A percentile compares a stretch with the other conserved stretches of the same genome.
phyloP scores from a whole-genome alignment of 306 rosid species.

The Sesbania bispinosa region DNA sequence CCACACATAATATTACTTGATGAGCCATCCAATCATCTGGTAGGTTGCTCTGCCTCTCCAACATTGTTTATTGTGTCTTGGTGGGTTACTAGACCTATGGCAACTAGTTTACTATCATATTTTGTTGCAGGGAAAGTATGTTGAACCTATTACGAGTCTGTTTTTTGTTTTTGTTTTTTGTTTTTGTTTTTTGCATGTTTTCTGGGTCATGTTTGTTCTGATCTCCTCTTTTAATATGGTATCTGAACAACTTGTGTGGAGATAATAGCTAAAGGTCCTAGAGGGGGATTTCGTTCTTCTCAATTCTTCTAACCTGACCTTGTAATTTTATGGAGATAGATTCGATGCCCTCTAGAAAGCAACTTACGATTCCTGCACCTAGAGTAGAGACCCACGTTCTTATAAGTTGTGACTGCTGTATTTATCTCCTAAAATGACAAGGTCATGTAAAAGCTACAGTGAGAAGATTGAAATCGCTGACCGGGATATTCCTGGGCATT shows the following conservation, averaged over 20 bases:
- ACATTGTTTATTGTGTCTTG: neutral
- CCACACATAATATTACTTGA: slow-evolving; percentile 97
- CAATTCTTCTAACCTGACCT: neutral
- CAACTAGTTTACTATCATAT: neutral
- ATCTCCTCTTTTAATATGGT: neutral
- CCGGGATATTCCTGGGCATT: slow-evolving; percentile 4
- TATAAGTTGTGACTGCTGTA: neutral
- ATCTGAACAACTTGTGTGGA: neutral
- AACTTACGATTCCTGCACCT: neutral
- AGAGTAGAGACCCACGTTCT: neutral
- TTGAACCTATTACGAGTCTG: neutral
- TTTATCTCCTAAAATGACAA: neutral
- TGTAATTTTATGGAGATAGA: neutral
- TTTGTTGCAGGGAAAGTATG: slow-evolving; percentile 8
- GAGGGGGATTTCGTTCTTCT: neutral
- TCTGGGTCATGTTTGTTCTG: neutral
- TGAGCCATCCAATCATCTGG: slow-evolving; percentile 99
- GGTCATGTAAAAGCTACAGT: neutral
- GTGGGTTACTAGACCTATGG: neutral
- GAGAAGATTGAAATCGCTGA: neutral
- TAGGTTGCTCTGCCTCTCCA: slow-evolving; percentile 31
- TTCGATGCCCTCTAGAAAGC: neutral
- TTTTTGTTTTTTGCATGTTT: neutral
- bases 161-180: neutral
- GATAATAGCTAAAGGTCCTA: neutral